Evolutionary conservation across 495 filamentous ascomycete genomes (phyloP), one percentile per base, ranked within the genome.

Genomic region (Astrothelium subdiscretum): DNA sequence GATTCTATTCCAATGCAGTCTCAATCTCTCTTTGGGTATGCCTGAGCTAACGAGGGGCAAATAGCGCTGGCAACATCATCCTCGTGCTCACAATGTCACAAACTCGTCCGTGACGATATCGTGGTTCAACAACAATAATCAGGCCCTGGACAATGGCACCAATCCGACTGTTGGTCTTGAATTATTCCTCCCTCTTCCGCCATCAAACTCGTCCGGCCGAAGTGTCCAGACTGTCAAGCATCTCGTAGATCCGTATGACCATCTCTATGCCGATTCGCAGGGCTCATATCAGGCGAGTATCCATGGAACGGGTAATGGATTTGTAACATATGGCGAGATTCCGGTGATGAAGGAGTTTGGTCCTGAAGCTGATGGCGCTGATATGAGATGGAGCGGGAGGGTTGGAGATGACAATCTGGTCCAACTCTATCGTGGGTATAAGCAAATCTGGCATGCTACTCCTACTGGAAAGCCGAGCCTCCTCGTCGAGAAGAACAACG

Each of bases 71-170:
- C 66, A 68, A 44, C 66, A 68, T 32, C 59, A 66, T 29, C 42
- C 61, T 20, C 52, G 60, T 3, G 54, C 63, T 12, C 63, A 65
- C 26, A 63, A 65, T 48, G 42, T 68, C 0, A 66, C 60, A 10
- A 35, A 60, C 18, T 48, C 31, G 15, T 32, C 31, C 10, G 43
- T 68, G 18, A 22, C 48, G 4, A 12, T 66, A 31, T 61, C 57
- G 6, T 31, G 62, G 29, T 68, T 68, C 63, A 61, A 68, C 59
- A 68, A 68, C 59, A 63, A 65, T 40, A 57, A 62, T 42, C 35
- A 57, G 24, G 60, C 51, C 15, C 12, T 59, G 2, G 57, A 64
- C 32, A 40, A 61, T n/a, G 61, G 58, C 12, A 35, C 54, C 13
- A 62, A 60, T 31, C 44, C 59, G 3, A 63, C 22, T 27, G 35